Evolutionary conservation across 1,284 basidiomycete genomes (phyloP).

Genomic region (Ustilago sp.): DNA sequence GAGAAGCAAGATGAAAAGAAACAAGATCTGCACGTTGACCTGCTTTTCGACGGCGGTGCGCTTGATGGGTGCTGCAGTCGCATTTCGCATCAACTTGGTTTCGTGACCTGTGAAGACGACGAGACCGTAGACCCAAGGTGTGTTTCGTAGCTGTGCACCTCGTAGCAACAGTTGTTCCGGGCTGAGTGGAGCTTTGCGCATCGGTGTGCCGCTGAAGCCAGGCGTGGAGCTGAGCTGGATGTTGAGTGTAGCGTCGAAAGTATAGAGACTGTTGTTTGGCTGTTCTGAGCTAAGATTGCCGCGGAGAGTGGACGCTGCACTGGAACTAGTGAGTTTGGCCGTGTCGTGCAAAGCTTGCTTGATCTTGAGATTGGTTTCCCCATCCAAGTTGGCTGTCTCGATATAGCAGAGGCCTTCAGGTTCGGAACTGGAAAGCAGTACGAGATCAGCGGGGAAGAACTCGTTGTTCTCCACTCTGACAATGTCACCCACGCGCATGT

Average conservation of each 20-base stretch:
- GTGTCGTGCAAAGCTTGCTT: conserved; percentile 93
- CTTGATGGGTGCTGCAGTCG: conserved; percentile 92
- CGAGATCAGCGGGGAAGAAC: conserved; percentile 94
- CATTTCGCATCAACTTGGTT: conserved; percentile 95
- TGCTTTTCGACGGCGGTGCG: conserved; percentile 94
- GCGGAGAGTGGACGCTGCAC: conserved; percentile 79
- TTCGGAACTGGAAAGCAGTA: conserved; percentile 89
- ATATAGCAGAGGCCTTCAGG: conserved; percentile 98
- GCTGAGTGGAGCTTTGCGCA: conserved; percentile 79
- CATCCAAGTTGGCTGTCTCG: conserved; percentile 96
- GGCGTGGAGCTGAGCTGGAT: conserved; percentile 60
- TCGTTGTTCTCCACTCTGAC: conserved; percentile 90
- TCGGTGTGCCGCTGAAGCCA: conserved; percentile 64
- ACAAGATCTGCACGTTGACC: conserved; percentile 97
- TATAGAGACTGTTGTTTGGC: conserved; percentile 97
- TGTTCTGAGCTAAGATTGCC: conserved; percentile 92
- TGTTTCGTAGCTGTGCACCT: conserved; percentile 95
- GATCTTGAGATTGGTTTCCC: conserved; percentile 98
- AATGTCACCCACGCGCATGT: conserved; percentile 90
- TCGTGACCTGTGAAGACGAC: conserved; percentile 97
- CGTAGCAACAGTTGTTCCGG: conserved; percentile 94
- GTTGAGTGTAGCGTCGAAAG: conserved; percentile 85
- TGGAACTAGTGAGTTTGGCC: conserved; percentile 80
- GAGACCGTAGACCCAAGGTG: conserved; percentile 94
- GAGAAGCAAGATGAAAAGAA: conserved; percentile 88